These are phyloP conservation scores for Monilinia vaccinii-corymbosi DNA, from an alignment of 2,329 filamentous ascomycete genomes.

Conservation along the genomic window DNA sequence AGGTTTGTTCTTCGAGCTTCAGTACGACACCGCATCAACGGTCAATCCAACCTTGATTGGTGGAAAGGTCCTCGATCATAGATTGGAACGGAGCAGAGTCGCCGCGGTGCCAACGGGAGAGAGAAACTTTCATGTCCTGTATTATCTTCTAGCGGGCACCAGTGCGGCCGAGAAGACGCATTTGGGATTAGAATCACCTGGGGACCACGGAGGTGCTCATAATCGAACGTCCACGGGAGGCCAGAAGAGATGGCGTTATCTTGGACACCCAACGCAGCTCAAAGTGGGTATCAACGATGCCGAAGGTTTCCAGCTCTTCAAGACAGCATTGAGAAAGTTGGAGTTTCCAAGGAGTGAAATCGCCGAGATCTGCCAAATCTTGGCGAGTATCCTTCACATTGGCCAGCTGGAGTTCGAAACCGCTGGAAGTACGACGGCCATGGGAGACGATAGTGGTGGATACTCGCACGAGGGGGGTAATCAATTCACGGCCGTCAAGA, in stretches of 20 bases:
- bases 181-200: constrained; percentile 46
- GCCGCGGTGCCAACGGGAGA: constrained; percentile 90
- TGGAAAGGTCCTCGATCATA: constrained; percentile 88
- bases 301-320: constrained; percentile 95
- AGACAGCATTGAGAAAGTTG: constrained; percentile 85
- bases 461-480: constrained; percentile 93
- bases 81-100: constrained; percentile 84
- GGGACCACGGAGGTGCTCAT: constrained; percentile 30
- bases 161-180: constrained; percentile 85
- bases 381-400: constrained; percentile 92
- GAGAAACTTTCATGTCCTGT: constrained; percentile 90
- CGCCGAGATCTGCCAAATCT: constrained; percentile 90
- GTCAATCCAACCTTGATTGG: constrained; percentile 83
- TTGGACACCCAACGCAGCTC: constrained; percentile 91
- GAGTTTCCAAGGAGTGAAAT: constrained; percentile 92
- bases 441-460: constrained; percentile 85
- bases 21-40: constrained; percentile 85
- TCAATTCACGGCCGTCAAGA: constrained; percentile 77
- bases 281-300: constrained; percentile 95
- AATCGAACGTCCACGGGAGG: constrained; percentile 39
- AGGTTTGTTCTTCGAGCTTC: constrained; percentile 88
- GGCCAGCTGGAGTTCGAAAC: constrained; percentile 92
- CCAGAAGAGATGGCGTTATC: constrained; percentile 89
- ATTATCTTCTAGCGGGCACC: constrained; percentile 90
- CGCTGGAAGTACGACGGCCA: constrained; percentile 66